Evolutionary conservation across 345 rosid genomes (phyloP).

Genomic region (Rhodomyrtus tomentosa): DNA sequence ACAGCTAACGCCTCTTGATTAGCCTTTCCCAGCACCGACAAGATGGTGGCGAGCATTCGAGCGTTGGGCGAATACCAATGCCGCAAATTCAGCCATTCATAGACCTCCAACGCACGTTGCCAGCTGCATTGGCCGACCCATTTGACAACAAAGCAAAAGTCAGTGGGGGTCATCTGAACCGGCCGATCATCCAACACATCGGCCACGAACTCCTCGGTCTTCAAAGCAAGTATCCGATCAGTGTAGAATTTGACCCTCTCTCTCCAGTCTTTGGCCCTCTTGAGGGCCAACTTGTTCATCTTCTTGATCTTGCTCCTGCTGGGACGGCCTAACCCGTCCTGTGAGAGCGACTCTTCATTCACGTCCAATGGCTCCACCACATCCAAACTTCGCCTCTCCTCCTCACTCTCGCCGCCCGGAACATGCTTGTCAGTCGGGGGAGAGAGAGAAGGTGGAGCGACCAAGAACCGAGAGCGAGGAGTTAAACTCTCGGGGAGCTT

Average conservation of each 20-base stretch:
- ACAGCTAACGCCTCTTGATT: constrained; percentile 65
- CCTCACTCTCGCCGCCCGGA: background rate
- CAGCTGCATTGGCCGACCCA: constrained; percentile 73
- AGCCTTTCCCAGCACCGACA: constrained; percentile 78
- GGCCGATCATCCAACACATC: constrained; percentile 60
- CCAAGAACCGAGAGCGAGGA: constrained; percentile 17
- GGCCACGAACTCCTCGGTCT: constrained; percentile 58
- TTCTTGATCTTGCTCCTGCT: constrained; percentile 66
- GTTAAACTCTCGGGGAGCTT: constrained; percentile 30
- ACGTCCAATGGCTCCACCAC: background rate
- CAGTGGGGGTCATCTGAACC: constrained; percentile 90
- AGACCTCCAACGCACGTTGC: constrained; percentile 91
- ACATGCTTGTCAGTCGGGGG: constrained; percentile 2
- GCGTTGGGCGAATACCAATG: constrained; percentile 80
- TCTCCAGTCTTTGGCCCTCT: constrained; percentile 86
- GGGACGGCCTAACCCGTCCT: constrained; percentile 28
- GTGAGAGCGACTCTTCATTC: constrained; percentile 13
- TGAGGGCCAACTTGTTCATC: constrained; percentile 69
- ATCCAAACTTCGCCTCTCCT: background rate
- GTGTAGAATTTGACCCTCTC: constrained; percentile 62
- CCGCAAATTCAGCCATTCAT: constrained; percentile 86
- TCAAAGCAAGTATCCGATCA: constrained; percentile 45
- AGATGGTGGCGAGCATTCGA: constrained; percentile 73
- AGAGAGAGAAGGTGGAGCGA: constrained; percentile 11
- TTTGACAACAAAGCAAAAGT: constrained; percentile 79